Conservation (phyloP, 768 basidiomycete species). For the Phlebiopsis flavidoalba region DNA sequence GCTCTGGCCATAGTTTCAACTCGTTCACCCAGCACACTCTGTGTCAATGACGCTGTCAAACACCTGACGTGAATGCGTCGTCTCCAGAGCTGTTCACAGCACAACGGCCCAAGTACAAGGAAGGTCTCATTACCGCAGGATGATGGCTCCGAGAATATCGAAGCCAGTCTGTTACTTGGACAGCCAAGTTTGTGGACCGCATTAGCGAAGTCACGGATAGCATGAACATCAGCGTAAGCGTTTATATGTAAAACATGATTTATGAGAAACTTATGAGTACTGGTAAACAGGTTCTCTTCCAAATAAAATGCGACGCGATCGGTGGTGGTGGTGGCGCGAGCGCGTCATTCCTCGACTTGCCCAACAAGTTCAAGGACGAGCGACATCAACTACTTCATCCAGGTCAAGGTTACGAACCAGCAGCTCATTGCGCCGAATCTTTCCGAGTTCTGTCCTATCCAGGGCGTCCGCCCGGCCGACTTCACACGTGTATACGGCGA, state of each 20-base stretch:
- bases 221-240: background rate
- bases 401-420: background rate
- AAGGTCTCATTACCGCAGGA: background rate
- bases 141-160: background rate
- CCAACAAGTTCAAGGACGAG: background rate
- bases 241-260: background rate
- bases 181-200: background rate
- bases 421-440: background rate
- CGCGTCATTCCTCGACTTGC: background rate
- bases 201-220: background rate
- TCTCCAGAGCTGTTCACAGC: background rate
- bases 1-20: background rate
- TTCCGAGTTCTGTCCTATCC: background rate
- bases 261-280: no score
- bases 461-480: background rate
- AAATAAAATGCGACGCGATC: background rate
- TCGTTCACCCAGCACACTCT: background rate
- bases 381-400: conserved; percentile 1
- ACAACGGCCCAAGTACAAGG: background rate
- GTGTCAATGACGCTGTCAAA: background rate
- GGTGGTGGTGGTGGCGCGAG: background rate
- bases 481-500: background rate
- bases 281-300: background rate
- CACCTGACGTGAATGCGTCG: background rate
- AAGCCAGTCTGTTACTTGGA: background rate